These are phyloP conservation scores for Aspergillus ostianus DNA, from an alignment of 495 filamentous ascomycete genomes.

Conservation along the genomic window DNA sequence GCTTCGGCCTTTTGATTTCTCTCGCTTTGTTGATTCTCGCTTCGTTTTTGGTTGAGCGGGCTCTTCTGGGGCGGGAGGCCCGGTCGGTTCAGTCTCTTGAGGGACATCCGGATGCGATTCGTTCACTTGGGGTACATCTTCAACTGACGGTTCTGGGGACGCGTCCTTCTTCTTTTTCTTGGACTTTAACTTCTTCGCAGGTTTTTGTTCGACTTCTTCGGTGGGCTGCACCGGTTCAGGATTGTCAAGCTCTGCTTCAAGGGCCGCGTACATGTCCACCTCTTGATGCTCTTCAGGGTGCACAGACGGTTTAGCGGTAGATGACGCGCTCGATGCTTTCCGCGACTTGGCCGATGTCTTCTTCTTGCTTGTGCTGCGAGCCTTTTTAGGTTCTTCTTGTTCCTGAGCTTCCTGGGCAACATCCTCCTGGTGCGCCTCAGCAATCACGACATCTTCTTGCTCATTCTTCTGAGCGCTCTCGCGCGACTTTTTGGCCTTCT, in stretches of 20 bases:
- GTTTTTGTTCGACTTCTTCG: slow-evolving; percentile 37
- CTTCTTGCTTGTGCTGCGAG: slow-evolving; percentile 42
- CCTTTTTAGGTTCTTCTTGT: slow-evolving; percentile 33
- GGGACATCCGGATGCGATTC: slow-evolving; percentile 17
- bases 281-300: slow-evolving; percentile 50
- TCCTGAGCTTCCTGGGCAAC: background rate
- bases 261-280: slow-evolving; percentile 65
- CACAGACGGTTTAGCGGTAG: slow-evolving; percentile 39
- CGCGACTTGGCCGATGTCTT: slow-evolving; percentile 44
- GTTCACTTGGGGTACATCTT: slow-evolving; percentile 40
- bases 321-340: slow-evolving; percentile 54
- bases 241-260: slow-evolving; percentile 62
- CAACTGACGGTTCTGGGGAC: slow-evolving; percentile 21
- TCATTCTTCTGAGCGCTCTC: slow-evolving; percentile 33
- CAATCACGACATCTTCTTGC: slow-evolving; percentile 21
- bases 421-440: slow-evolving; percentile 25
- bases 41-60: background rate
- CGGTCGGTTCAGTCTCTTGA: background rate
- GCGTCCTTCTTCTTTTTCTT: slow-evolving; percentile 40
- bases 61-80: background rate
- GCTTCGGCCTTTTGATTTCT: background rate
- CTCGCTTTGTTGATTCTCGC: background rate
- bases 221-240: slow-evolving; percentile 15
- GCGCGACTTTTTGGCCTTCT: slow-evolving; percentile 57
- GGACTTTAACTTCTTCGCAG: slow-evolving; percentile 36